Evolutionary conservation across 1,284 basidiomycete genomes (phyloP).

Genomic region (Papiliotrema flavescens): DNA sequence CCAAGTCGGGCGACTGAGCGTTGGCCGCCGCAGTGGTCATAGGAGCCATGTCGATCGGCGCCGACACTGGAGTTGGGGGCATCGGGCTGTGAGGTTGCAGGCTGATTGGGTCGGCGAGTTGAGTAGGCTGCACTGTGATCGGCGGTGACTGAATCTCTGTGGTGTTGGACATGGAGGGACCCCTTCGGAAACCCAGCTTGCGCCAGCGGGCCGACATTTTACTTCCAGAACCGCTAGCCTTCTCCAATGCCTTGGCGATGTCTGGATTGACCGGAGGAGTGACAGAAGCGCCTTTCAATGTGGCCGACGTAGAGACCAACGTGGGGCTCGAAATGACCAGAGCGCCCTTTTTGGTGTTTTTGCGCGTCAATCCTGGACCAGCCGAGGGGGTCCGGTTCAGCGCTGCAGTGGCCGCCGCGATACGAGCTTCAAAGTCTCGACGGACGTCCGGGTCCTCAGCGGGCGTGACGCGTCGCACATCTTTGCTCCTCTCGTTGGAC

Average conservation of each 20-base stretch:
- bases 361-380: conserved; percentile 20
- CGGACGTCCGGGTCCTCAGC: conserved; percentile 31
- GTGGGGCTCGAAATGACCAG: conserved; percentile 37
- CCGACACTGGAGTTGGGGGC: background rate
- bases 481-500: background rate
- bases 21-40: conserved; percentile 10
- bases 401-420: conserved; percentile 41
- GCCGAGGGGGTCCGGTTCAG: conserved; percentile 38
- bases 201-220: conserved; percentile 37
- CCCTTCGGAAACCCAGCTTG: conserved; percentile 34
- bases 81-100: conserved; percentile 6
- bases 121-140: background rate
- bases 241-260: conserved; percentile 19
- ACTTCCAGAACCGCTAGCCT: conserved; percentile 24
- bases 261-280: conserved; percentile 7
- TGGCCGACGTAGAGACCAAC: conserved; percentile 35
- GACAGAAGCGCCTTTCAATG: conserved; percentile 24
- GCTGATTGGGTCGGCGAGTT: too few species aligned
- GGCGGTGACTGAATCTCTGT: conserved; percentile 9
- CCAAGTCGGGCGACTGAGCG: conserved; percentile 8
- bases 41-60: background rate
- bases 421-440: conserved; percentile 43
- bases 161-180: conserved; percentile 20
- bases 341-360: conserved; percentile 26
- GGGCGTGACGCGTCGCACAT: conserved; percentile 14